phyloP scores from a whole-genome alignment of 1,139 yeast species.

The Debaryomyces sp. region DNA sequence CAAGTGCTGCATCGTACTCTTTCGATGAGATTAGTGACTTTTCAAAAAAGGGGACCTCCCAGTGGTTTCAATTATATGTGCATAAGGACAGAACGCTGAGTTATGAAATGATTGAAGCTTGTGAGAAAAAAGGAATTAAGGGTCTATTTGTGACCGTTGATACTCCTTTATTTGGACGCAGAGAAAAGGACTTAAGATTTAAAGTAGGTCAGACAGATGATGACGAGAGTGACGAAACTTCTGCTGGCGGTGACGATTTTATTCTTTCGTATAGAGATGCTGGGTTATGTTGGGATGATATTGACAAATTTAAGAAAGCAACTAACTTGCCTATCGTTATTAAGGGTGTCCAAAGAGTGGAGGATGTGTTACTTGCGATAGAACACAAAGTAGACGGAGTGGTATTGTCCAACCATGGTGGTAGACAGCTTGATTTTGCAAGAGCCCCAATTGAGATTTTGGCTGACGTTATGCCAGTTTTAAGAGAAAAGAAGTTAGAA shows the following conservation, averaged over 20 bases:
- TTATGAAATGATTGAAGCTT: slow-evolving; percentile 21
- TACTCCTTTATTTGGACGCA: slow-evolving; percentile 26
- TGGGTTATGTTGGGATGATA: slow-evolving; percentile 24
- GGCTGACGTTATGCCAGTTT: slow-evolving; percentile 46
- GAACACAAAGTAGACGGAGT: slow-evolving; percentile 51
- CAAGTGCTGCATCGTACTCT: slow-evolving; percentile 56
- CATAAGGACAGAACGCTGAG: slow-evolving; percentile 31
- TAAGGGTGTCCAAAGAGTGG: slow-evolving; percentile 55
- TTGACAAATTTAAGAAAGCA: slow-evolving; percentile 19
- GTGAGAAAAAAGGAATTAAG: slow-evolving; percentile 27
- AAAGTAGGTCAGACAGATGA: slow-evolving; percentile 15
- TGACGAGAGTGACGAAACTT: slow-evolving; percentile 13
- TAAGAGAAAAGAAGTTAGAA: slow-evolving; percentile 37
- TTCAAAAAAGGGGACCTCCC: slow-evolving; percentile 31
- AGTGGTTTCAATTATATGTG: slow-evolving; percentile 50
- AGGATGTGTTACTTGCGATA: slow-evolving; percentile 52
- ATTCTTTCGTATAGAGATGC: slow-evolving; percentile 12
- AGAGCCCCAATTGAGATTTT: slow-evolving; percentile 52
- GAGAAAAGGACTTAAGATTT: slow-evolving; percentile 28
- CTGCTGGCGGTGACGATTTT: slow-evolving; percentile 13
- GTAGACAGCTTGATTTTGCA: slow-evolving; percentile 54
- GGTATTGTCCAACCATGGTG: slow-evolving; percentile 59
- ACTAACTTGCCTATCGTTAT: slow-evolving; percentile 41
- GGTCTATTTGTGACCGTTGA: slow-evolving; percentile 32
- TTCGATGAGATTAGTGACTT: slow-evolving; percentile 59